phyloP scores from a whole-genome alignment of 2,329 filamentous ascomycete genomes.

The Fusarium sp. region DNA sequence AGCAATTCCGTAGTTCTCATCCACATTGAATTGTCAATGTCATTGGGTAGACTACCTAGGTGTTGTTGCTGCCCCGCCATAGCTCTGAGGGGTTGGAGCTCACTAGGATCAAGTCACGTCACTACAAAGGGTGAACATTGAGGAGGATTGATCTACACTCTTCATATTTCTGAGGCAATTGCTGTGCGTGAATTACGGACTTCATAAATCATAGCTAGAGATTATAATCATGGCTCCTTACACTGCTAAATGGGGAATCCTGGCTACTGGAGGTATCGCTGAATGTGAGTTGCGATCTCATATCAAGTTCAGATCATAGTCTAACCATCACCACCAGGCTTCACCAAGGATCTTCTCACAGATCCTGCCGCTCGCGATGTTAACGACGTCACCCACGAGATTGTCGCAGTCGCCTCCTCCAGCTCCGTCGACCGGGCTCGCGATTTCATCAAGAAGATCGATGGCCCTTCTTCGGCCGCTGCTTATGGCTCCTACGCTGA shows the following conservation, averaged over 20 bases:
- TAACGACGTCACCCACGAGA: slow-evolving; percentile 77
- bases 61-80: slow-evolving; percentile 23
- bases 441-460: slow-evolving; percentile 77
- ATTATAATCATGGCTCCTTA: slow-evolving; percentile 57
- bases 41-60: slow-evolving; percentile 8
- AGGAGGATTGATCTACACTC: not conserved
- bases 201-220: slow-evolving; percentile 10
- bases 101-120: slow-evolving; percentile 25
- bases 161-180: not conserved
- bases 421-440: slow-evolving; percentile 75
- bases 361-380: slow-evolving; percentile 77
- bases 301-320: not conserved
- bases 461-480: slow-evolving; percentile 74
- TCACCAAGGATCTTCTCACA: slow-evolving; percentile 81
- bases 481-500: slow-evolving; percentile 86
- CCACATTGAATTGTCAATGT: not conserved
- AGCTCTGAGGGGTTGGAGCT: slow-evolving; percentile 29
- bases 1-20: slow-evolving; percentile 14
- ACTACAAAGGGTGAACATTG: not conserved
- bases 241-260: slow-evolving; percentile 68
- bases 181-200: not conserved
- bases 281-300: slow-evolving; percentile 56
- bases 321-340: slow-evolving; percentile 55
- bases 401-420: slow-evolving; percentile 84
- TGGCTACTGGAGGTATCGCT: slow-evolving; percentile 70